These are phyloP conservation scores for Coccomyxa sp. DNA, from an alignment of 139 green algal species.

Conservation along the genomic window DNA sequence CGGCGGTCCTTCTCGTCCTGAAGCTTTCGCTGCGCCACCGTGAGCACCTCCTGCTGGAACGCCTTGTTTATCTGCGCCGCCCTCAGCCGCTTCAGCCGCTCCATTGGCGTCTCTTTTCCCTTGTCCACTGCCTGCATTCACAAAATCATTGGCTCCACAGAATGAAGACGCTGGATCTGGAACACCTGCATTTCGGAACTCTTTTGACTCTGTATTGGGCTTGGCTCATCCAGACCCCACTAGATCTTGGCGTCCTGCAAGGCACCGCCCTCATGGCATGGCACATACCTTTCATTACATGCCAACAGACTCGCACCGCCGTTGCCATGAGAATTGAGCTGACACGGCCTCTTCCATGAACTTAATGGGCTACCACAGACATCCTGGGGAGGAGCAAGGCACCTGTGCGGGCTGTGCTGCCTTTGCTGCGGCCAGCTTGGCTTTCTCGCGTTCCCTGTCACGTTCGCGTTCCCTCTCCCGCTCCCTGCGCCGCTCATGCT, in stretches of 20 bases:
- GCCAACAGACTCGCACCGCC: too few relatives aligned
- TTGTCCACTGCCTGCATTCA: conserved; percentile 7
- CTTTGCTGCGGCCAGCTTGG: too few relatives aligned
- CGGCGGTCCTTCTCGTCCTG: conserved; percentile 25
- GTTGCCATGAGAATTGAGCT: too few relatives aligned
- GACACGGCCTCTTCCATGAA: too few relatives aligned
- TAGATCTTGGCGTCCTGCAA: too few relatives aligned
- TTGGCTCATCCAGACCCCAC: not conserved
- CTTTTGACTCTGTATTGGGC: not conserved
- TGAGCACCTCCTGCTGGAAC: conserved; percentile 54
- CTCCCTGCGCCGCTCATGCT: conserved; percentile 1
- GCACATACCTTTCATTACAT: too few relatives aligned
- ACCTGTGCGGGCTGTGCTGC: too few relatives aligned
- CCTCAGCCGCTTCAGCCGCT: conserved; percentile 77
- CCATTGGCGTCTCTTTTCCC: conserved; percentile 61
- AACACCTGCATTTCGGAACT: not conserved
- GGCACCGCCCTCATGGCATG: too few relatives aligned
- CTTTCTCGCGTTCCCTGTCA: conserved; percentile 2
- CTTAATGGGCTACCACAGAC: too few relatives aligned
- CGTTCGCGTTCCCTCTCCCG: not conserved
- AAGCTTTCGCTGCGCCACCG: conserved; percentile 40
- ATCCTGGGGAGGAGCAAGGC: too few relatives aligned
- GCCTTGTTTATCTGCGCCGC: conserved; percentile 76
- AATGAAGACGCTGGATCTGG: not conserved
- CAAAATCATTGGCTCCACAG: not conserved